A percentile compares a stretch with the other conserved stretches of the same genome.
These are phyloP conservation scores for Malus domestica DNA, from an alignment of 306 rosid genomes.

Conservation along the genomic window DNA sequence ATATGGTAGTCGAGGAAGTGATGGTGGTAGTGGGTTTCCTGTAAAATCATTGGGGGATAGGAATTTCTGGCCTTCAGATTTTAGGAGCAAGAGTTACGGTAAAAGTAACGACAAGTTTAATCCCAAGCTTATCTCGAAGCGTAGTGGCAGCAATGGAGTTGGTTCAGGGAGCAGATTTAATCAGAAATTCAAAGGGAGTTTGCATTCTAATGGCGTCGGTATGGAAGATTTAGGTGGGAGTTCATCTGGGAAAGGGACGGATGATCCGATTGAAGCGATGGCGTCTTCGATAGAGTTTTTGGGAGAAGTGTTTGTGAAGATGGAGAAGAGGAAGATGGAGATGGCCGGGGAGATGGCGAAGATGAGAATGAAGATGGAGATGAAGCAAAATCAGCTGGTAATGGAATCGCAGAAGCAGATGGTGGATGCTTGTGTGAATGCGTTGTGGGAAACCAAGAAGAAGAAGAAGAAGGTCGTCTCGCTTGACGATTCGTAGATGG, in stretches of 20 bases:
- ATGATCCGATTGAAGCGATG: conserved; percentile 38
- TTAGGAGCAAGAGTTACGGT: not conserved
- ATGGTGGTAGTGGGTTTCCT: conserved; percentile 1
- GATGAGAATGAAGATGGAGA: conserved; percentile 80
- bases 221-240: not conserved
- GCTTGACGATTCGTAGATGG: conserved; percentile 17
- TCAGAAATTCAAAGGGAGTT: not conserved
- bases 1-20: not conserved
- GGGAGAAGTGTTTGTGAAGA: conserved; percentile 66
- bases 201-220: not conserved
- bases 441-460: conserved; percentile 32
- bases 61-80: conserved; percentile 14
- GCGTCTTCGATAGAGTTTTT: conserved; percentile 52
- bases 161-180: not conserved
- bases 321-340: conserved; percentile 85
- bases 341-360: conserved; percentile 67
- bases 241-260: conserved; percentile 26
- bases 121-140: not conserved
- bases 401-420: conserved; percentile 63
- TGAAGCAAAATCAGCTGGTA: conserved; percentile 65
- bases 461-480: conserved; percentile 46
- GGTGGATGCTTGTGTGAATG: conserved; percentile 61
- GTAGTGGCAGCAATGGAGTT: not conserved
- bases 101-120: not conserved
- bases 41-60: conserved; percentile 1